Evolutionary conservation across 768 basidiomycete genomes (phyloP).

Genomic region (Lepiota subincarnata): DNA sequence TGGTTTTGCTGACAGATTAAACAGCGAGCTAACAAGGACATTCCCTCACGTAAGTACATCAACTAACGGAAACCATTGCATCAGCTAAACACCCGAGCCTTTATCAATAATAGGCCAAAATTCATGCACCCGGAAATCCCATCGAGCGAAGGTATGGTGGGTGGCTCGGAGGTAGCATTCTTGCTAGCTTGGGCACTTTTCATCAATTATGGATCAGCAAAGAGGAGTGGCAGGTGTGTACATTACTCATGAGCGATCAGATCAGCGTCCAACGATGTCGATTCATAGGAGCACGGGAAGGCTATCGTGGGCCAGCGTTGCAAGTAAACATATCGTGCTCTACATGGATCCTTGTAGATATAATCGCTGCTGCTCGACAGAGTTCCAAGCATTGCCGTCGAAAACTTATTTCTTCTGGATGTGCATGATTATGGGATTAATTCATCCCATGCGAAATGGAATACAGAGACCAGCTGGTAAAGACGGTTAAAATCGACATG

Average conservation of each 20-base stretch:
- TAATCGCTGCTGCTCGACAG: background rate
- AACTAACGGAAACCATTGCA: background rate
- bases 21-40: conserved; percentile 66
- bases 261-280: background rate
- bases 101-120: conserved; percentile 60
- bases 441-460: too few relatives aligned
- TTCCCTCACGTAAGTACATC: conserved; percentile 69
- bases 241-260: background rate
- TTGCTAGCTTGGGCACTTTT: conserved; percentile 94
- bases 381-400: background rate
- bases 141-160: conserved; percentile 87
- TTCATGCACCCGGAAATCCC: conserved; percentile 88
- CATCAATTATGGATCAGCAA: conserved; percentile 95
- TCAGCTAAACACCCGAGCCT: too few relatives aligned
- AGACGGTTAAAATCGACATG: too few relatives aligned
- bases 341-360: conserved; percentile 3
- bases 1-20: conserved; percentile 82
- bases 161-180: conserved; percentile 95
- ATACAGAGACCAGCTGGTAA: too few relatives aligned
- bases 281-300: conserved; percentile 70
- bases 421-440: too few relatives aligned
- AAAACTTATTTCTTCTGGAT: background rate
- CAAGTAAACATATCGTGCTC: conserved; percentile 45
- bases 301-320: conserved; percentile 81
- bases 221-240: conserved; percentile 85